Base-by-base conservation (phyloP, 345 rosid genomes). In the Pistacia atlantica region DNA sequence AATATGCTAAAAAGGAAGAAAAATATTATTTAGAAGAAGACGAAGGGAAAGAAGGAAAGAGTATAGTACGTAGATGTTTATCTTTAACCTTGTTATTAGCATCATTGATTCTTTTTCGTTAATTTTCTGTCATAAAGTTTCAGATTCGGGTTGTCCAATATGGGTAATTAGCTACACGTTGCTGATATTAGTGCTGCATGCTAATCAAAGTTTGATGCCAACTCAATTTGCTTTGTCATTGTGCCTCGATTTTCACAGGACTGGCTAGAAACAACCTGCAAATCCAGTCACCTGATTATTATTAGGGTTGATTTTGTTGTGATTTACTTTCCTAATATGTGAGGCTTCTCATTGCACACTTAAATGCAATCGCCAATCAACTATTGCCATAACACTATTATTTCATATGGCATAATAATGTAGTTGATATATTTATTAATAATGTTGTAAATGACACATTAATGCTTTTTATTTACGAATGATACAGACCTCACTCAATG, bases 161-260 rank as follows among this genome's bases (percentile, higher is more conserved):
- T n/a, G n/a, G 0, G 11, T 51, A 14, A 10, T 56, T 57, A 56
- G 62, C 74, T 5, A 37, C 64, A 38, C 51, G 63, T 14, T 11
- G 74, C 52, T n/a, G 74, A 49, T 35, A 12, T n/a, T 4, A 45
- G 11, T n/a, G 56, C 35, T n/a, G 70, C 70, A n/a, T 67, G 56
- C 37, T 46, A 45, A 67, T 46, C 54, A 38, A 45, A 35, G 11
- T 25, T 49, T 49, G 17, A 42, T 42, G 55, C 31, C 55, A n/a
- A 66, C 54, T n/a, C 11, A 49, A 67, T 49, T 49, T 48, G 18
- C 25, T 28, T 67, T 20, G 42, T 14, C 8, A 68, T 20, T 22
- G 25, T 13, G 57, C 65, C 37, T 71, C 65, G 64, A 57, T 70
- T 37, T 52, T 17, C 48, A 35, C 20, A 12, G 28, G 28, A 11